phyloP scores from a whole-genome alignment of 2,329 filamentous ascomycete species.

The Parastagonospora avenae region DNA sequence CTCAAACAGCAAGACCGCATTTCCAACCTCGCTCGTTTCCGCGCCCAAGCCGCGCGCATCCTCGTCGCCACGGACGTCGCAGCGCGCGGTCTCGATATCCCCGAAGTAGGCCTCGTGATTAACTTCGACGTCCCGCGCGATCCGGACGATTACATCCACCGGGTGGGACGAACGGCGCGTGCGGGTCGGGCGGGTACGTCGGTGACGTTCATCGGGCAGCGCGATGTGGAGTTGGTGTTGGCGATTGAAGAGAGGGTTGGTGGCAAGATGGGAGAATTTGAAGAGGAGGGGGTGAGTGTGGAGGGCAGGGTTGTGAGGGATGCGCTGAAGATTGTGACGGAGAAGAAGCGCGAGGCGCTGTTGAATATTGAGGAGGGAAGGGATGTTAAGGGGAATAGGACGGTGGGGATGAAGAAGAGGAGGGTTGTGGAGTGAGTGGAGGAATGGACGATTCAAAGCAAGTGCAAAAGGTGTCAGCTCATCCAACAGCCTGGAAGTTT shows the following conservation, averaged over 20 bases:
- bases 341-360: conserved; percentile 91
- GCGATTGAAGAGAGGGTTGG: conserved; percentile 87
- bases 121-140: conserved; percentile 98
- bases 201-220: conserved; percentile 88
- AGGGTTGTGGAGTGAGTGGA: conserved; percentile 9
- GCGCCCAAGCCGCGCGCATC: conserved; percentile 84
- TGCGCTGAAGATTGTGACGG: conserved; percentile 85
- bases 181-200: conserved; percentile 83
- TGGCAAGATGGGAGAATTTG: conserved; percentile 78
- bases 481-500: too few species aligned
- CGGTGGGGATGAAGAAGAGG: conserved; percentile 48
- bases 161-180: conserved; percentile 92
- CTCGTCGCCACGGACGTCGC: conserved; percentile 96
- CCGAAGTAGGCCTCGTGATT: conserved; percentile 84
- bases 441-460: too few species aligned
- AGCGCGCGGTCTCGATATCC: conserved; percentile 92
- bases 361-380: conserved; percentile 90
- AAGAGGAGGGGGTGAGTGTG: conserved; percentile 91
- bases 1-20: conserved; percentile 84
- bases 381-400: conserved; percentile 85
- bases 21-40: conserved; percentile 88
- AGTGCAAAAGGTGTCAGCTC: too few species aligned
- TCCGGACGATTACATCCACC: conserved; percentile 96
- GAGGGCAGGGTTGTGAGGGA: conserved; percentile 87
- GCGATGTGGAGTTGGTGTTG: conserved; percentile 88